Percentiles rank a stretch among this genome's conserved stretches.
phyloP scores from a whole-genome alignment of 1,284 basidiomycete genomes.

The Sporisorium graminicola region DNA sequence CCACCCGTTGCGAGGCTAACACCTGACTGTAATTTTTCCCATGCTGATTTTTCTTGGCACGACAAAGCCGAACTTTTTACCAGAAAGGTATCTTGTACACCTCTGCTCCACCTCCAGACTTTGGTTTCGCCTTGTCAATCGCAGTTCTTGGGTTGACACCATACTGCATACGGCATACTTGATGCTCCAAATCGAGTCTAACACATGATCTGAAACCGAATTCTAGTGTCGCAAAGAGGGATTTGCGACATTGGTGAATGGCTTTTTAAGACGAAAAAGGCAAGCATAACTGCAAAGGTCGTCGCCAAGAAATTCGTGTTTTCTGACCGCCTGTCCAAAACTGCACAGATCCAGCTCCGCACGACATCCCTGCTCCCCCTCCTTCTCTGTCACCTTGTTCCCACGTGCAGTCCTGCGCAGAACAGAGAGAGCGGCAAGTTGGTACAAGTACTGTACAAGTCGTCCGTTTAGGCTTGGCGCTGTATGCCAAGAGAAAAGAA shows the following conservation, averaged over 20 bases:
- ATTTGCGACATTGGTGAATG: neutral
- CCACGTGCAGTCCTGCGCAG: neutral
- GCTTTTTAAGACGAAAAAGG: neutral
- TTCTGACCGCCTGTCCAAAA: constrained; percentile 23
- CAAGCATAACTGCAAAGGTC: constrained; percentile 21
- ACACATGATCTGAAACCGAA: neutral
- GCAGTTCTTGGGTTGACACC: neutral
- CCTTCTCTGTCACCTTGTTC: neutral
- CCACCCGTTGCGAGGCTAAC: too few relatives aligned
- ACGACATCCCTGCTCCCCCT: constrained; percentile 13
- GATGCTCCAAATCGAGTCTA: too few relatives aligned
- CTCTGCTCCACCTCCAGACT: too few relatives aligned
- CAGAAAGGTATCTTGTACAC: neutral
- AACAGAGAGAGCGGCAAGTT: neutral
- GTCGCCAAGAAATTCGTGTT: constrained; percentile 12
- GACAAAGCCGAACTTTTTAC: neutral
- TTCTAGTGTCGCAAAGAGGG: neutral
- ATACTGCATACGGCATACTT: too few relatives aligned
- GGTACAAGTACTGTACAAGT: constrained; percentile 11
- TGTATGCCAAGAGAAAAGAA: neutral
- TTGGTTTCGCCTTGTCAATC: too few relatives aligned
- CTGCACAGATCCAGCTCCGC: neutral
- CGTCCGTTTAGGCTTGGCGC: constrained; percentile 7
- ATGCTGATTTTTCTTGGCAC: neutral
- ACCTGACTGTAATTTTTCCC: too few relatives aligned